Base-by-base conservation (phyloP, 208 protist species). In the Spongospora subterranea region DNA sequence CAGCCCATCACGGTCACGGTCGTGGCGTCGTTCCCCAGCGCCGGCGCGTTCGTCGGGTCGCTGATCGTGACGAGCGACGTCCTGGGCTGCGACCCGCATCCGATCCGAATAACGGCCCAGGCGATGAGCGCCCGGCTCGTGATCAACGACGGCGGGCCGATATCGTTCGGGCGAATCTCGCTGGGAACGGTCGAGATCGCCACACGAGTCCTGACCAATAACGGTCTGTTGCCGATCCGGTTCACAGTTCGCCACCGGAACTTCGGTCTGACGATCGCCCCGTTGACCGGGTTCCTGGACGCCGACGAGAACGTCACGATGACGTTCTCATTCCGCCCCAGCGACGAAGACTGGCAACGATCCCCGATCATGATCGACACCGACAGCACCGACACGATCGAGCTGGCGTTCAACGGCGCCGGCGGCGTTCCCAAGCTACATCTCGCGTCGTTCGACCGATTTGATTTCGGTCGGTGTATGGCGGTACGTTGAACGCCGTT, bases 351-450 rank as follows among this genome's bases (percentile, higher is more conserved):
- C 6, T 82, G 71, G 71, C 71, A 82, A 35, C 6, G 17, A 13
- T 82, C 71, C 6, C 71, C 71, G 6, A 35, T 82, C n/a, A 39
- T n/a, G 6, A 82, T 82, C 6, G 71, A 82, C 6, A 82, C 71
- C 13, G 71, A 82, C n/a, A 82, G 71, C n/a, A 82, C 71, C n/a
- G 71, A 82, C n/a, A 20, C 71, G 6, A 82, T 82, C 71, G 71
- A 45, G n/a, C 17, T 82, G 17, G 35, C 6, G n/a, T 82, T 82
- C n/a, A 20, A 6, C n/a, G 71, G 71, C n/a, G 71, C 71, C n/a
- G 71, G 71, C 35, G 71, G 71, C 71, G 71, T 82, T 20, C 71
- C 71, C 35, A 6, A 35, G n/a, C 40, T 82, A 43, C 71, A 82
- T 43, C n/a, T 82, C 11, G 71, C 71, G 71, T 82, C 71, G n/a